Percentiles rank a stretch among this genome's conserved stretches.
Conservation (phyloP, 2,329 filamentous ascomycete species). For the Lecanoromycetidae sp. region DNA sequence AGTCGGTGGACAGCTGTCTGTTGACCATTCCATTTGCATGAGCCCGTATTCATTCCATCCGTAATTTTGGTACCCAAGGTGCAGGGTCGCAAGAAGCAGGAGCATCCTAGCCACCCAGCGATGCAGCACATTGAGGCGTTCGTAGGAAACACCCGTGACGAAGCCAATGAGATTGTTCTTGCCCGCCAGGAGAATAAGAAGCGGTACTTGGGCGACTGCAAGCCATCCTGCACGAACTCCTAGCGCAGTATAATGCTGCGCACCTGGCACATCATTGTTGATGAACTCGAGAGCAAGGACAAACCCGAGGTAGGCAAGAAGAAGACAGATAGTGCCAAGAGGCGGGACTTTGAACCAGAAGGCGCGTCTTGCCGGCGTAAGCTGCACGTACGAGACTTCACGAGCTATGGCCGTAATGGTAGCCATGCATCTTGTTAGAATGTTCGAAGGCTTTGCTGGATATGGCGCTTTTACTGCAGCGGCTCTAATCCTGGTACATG, state of each 20-base stretch:
- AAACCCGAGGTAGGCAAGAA: constrained; percentile 6
- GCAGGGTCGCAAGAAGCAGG: constrained; percentile 42
- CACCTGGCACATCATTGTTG: constrained; percentile 1
- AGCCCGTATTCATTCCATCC: constrained; percentile 42
- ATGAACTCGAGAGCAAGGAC: constrained; percentile 6
- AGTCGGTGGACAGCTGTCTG: constrained; percentile 37
- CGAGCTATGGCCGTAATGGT: constrained; percentile 43
- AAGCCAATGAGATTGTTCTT: constrained; percentile 28
- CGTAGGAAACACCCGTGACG: constrained; percentile 24
- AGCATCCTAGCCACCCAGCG: constrained; percentile 29
- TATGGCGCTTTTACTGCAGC: constrained; percentile 24
- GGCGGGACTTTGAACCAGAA: constrained; percentile 18
- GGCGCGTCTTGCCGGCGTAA: constrained; percentile 23
- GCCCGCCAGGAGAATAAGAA: constrained; percentile 29
- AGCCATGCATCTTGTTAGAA: constrained; percentile 37
- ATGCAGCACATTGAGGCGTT: constrained; percentile 26
- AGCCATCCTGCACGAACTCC: constrained; percentile 24
- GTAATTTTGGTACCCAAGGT: constrained; percentile 43
- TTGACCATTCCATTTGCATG: constrained; percentile 36
- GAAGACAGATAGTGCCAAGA: constrained; percentile 8
- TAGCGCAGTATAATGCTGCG: constrained; percentile 8
- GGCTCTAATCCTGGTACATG: constrained; percentile 23
- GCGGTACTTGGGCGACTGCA: constrained; percentile 28
- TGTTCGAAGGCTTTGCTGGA: constrained; percentile 43
- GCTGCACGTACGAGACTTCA: constrained; percentile 38